phyloP scores from a whole-genome alignment of 139 green algal genomes.

The Astrephomene gubernaculifera region DNA sequence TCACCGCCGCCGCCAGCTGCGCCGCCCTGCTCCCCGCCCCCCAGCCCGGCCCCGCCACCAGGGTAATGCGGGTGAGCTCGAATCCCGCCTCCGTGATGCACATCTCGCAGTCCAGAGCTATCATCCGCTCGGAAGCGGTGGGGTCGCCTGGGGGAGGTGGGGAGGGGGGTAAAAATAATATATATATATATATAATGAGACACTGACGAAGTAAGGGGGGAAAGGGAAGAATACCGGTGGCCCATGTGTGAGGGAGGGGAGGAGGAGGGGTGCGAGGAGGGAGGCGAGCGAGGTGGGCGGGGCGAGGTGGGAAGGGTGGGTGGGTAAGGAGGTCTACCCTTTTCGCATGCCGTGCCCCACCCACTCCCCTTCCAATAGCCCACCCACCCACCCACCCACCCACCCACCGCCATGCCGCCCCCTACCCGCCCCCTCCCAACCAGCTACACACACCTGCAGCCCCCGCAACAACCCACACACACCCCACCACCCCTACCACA shows the following conservation, averaged over 20 bases:
- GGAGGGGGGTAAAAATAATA: neutral
- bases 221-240: too few relatives aligned
- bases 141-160: neutral
- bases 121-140: conserved; percentile 48
- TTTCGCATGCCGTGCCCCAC: too few relatives aligned
- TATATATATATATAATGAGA: too few relatives aligned
- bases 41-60: conserved; percentile 66
- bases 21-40: conserved; percentile 15
- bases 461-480: conserved; percentile 7
- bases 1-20: too few relatives aligned
- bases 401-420: neutral
- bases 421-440: neutral
- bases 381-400: neutral
- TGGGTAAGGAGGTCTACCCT: too few relatives aligned
- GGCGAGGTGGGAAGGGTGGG: too few relatives aligned
- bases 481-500: neutral
- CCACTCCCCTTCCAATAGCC: neutral
- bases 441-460: conserved; percentile 1
- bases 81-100: conserved; percentile 76
- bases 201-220: too few relatives aligned
- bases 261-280: too few relatives aligned
- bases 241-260: too few relatives aligned
- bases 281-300: too few relatives aligned
- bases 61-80: conserved; percentile 78
- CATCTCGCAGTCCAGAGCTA: conserved; percentile 93